Evolutionary conservation across 2,329 filamentous ascomycete species (phyloP), one percentile per base, ranked within the genome.

Genomic region (Sphaerulina musiva): DNA sequence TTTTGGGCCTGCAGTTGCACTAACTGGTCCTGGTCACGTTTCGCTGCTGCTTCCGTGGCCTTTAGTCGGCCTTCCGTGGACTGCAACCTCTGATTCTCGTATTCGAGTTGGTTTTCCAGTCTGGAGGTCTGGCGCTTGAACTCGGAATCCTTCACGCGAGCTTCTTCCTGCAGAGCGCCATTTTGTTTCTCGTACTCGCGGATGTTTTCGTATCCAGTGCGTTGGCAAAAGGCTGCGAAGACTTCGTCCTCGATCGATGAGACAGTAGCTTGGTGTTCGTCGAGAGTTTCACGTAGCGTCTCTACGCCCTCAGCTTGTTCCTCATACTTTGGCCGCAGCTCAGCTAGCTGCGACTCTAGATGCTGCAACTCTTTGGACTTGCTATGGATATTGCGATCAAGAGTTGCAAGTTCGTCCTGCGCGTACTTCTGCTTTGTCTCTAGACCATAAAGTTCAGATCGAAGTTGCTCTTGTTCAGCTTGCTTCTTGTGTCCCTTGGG

Each of bases 181-280:
- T 97, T 93, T 62, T 95, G 91, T 26, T 86, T 86, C 69, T 97
- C 90, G 66, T 97, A 98, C 54, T 89, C 87, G 55, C 92, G 87
- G 60, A 98, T 95, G 65, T 95, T 86, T 54, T 82, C 79, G 69
- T 95, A 97, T 0, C 91, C 89, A 17, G 96, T 82, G 52, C 87
- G 83, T 63, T 83, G 81, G 74, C 93, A 98, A 74, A 98, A 98
- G 40, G 78, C 78, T 20, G 79, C 78, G 70, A 96, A 98, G 31
- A 98, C 80, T 63, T 90, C 81, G 68, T 98, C 93, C 68, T 96
- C 90, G 14, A 95, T 87, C 51, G 82, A 79, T 42, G 86, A 81
- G 57, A 97, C 87, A 1, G 86, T 82, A 26, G 78, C 74, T 63
- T 81, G 76, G 47, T 80, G 78, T 47, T 76, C 73, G 42, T 78